phyloP scores from a whole-genome alignment of 1,284 basidiomycete species.

The Sporisorium scitamineum region DNA sequence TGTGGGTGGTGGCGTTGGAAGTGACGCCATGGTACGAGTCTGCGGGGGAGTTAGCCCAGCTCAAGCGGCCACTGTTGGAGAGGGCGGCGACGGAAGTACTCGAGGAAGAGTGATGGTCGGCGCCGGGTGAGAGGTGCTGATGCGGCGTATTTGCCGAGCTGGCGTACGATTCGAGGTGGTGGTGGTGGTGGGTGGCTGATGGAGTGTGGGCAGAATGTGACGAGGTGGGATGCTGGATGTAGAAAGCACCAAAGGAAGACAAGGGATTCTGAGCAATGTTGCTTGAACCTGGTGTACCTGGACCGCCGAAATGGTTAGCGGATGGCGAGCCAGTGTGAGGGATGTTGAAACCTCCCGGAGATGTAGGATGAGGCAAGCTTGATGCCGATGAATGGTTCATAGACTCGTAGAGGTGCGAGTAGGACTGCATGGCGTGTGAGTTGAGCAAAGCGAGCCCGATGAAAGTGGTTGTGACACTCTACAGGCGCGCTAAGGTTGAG shows the following conservation, averaged over 20 bases:
- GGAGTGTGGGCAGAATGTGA: slow-evolving; percentile 17
- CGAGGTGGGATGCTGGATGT: slow-evolving; percentile 42
- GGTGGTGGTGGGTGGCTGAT: slow-evolving; percentile 12
- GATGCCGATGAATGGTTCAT: slow-evolving; percentile 27
- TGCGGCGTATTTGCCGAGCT: slow-evolving; percentile 46
- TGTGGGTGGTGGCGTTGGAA: slow-evolving; percentile 50
- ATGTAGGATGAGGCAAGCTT: slow-evolving; percentile 37
- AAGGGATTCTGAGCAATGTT: slow-evolving; percentile 24
- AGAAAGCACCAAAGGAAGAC: slow-evolving; percentile 52
- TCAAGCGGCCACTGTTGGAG: slow-evolving; percentile 50
- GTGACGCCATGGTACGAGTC: slow-evolving; percentile 50
- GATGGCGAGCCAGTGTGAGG: slow-evolving; percentile 45
- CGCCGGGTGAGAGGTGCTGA: slow-evolving; percentile 44
- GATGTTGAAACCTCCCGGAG: slow-evolving; percentile 47
- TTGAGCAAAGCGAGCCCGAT: slow-evolving; percentile 1
- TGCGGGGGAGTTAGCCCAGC: slow-evolving; percentile 51
- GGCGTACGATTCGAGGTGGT: slow-evolving; percentile 41
- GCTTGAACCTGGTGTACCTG: slow-evolving; percentile 22
- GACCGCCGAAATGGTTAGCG: slow-evolving; percentile 23
- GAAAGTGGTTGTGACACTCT: slow-evolving; percentile 10
- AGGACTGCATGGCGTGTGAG: slow-evolving; percentile 35
- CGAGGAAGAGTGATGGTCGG: slow-evolving; percentile 50
- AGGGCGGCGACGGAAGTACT: slow-evolving; percentile 45
- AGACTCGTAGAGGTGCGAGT: slow-evolving; percentile 50
- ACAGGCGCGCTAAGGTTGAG: slow-evolving; percentile 3